These are phyloP conservation scores for Emericellopsis cladophorae DNA, from an alignment of 2,329 filamentous ascomycete species.

Conservation along the genomic window DNA sequence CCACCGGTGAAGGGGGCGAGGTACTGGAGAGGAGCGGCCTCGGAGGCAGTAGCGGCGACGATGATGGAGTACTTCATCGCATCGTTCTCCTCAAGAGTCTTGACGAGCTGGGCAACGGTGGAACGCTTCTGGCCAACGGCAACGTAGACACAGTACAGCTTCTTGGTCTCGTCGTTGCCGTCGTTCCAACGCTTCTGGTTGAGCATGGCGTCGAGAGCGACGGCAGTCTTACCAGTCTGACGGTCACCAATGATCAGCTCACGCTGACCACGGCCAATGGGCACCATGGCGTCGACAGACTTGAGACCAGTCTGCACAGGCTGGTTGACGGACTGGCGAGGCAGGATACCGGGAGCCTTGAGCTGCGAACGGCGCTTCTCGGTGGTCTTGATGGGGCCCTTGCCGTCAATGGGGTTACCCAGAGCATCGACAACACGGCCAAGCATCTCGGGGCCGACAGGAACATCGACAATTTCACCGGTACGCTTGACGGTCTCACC, in stretches of 20 bases:
- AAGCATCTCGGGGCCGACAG: conserved; percentile 83
- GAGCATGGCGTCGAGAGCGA: conserved; percentile 93
- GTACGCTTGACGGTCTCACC: conserved; percentile 99
- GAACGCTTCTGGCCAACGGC: conserved; percentile 99
- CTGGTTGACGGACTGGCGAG: conserved; percentile 93
- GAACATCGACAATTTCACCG: conserved; percentile 97
- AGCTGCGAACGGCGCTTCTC: conserved; percentile 93
- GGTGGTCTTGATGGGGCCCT: conserved; percentile 88
- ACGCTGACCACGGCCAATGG: conserved; percentile 99
- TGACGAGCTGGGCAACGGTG: conserved; percentile 96
- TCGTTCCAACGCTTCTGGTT: conserved; percentile 99
- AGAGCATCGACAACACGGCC: conserved; percentile 98
- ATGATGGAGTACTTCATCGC: conserved; percentile 97
- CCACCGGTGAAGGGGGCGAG: conserved; percentile 81
- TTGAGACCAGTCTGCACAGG: conserved; percentile 99
- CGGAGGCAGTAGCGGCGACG: conserved; percentile 91
- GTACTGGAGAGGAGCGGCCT: conserved; percentile 91
- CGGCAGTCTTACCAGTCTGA: conserved; percentile 99
- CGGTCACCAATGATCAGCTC: conserved; percentile 99
- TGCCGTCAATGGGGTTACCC: conserved; percentile 98
- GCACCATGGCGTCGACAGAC: conserved; percentile 98
- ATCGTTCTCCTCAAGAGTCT: conserved; percentile 99
- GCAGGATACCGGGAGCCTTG: conserved; percentile 97
- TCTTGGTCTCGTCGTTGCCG: conserved; percentile 78
- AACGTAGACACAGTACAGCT: conserved; percentile 99